Conservation (phyloP, 768 basidiomycete species). For the Kwoniella newhampshirensis region DNA sequence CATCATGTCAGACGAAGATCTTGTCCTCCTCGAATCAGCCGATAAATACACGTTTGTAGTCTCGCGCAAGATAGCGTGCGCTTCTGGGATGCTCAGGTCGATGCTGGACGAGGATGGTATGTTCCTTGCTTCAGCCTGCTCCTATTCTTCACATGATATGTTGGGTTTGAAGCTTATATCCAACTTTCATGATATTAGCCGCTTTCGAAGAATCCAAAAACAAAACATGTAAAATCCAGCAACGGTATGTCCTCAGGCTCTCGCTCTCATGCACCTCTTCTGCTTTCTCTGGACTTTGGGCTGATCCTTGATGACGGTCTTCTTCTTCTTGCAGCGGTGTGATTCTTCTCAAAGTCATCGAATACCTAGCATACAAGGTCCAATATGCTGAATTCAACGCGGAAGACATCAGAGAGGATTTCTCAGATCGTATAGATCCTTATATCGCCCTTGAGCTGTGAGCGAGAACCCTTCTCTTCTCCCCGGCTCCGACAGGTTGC, state of each 20-base stretch:
- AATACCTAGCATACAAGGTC: constrained; percentile 83
- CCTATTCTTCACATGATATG: too few relatives aligned
- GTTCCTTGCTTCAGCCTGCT: constrained; percentile 36
- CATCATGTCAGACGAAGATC: constrained; percentile 33
- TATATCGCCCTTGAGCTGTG: constrained; percentile 88
- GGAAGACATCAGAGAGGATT: constrained; percentile 81
- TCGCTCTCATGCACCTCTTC: too few relatives aligned
- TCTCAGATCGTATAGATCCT: constrained; percentile 76
- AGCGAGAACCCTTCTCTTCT: constrained; percentile 50
- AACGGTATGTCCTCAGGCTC: constrained; percentile 60
- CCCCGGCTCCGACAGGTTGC: background rate
- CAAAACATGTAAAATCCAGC: constrained; percentile 68
- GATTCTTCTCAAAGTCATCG: constrained; percentile 81
- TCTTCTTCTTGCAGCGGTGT: constrained; percentile 55
- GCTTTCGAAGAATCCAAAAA: constrained; percentile 72
- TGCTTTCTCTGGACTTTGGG: background rate
- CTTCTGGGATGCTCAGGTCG: constrained; percentile 76
- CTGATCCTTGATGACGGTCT: constrained; percentile 25
- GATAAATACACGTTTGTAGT: constrained; percentile 83
- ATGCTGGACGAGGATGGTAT: constrained; percentile 74
- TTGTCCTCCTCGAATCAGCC: constrained; percentile 40
- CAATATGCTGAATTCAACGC: constrained; percentile 69
- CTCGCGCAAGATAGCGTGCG: constrained; percentile 68
- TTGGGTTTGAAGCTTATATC: too few relatives aligned
- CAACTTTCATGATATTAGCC: constrained; percentile 59